Evolutionary conservation across 164 flowering plant species (phyloP), one percentile per base, ranked within the genome.

Genomic region (Sextonia rubra): DNA sequence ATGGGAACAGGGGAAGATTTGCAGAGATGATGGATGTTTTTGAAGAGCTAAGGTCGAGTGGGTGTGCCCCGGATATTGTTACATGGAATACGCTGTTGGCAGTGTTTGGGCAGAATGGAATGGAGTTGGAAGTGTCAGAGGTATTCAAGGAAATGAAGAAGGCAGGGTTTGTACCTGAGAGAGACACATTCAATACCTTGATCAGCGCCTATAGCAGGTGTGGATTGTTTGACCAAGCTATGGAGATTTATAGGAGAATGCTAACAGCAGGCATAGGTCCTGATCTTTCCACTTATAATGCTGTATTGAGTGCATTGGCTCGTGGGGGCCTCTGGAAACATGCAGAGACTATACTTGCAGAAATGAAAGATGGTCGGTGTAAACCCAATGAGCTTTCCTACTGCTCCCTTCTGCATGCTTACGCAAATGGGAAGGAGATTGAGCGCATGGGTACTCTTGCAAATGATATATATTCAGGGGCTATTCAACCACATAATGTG

Each of bases 111-210:
- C 93, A 91, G 77, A 95, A 90, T 79, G 93, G 91, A 32, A 88
- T 92, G 99, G 93, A 86, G 66, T 77, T 92, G 0, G 97, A 93
- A 81, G 93, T 95, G 3, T 85, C 92, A 0, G 92, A 89, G 32
- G 90, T 91, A 32, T 93, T 95, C 79, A 86, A 82, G 82, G 98
- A 96, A 82, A 93, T 96, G 99, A 90, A 96, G 80, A 86, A 85
- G 74, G 92, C 92, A 6, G 99, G 99, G 12, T 93, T 87, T 78
- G 84, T 90, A 64, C 97, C 98, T 23, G 97, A 90, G 80, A 86
- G 98, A 71, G 98, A 90, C 76, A 96, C 98, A 12, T 91, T 90
- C 78, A 89, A 93, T 77, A 88, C 97, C 12, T 81, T 96, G 72
- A 91, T 96, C 60, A 83, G 97, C 82, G 90, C 97, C 75, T 93